A percentile compares a stretch with the other conserved stretches of the same genome.
Conservation (phyloP, 352 stramenopile genomes). For the Pythium vanterpoolii region DNA sequence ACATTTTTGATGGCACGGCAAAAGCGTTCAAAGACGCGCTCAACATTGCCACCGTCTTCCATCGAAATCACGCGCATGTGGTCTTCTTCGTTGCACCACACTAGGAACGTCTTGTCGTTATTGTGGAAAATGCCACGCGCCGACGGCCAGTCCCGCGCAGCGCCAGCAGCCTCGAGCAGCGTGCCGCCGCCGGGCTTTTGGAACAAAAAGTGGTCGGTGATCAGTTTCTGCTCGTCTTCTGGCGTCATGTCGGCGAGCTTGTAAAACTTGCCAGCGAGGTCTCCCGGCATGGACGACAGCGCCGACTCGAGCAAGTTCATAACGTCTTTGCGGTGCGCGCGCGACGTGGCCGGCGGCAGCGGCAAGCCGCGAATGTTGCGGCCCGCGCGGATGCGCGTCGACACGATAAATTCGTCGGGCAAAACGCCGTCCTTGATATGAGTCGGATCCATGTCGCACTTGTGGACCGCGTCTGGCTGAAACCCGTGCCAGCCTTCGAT, state of each 20-base stretch:
- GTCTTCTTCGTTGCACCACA: conserved; percentile 90
- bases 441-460: conserved; percentile 76
- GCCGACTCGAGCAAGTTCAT: conserved; percentile 84
- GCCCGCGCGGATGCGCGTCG: conserved; percentile 89
- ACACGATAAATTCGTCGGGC: conserved; percentile 84
- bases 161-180: conserved; percentile 77
- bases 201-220: conserved; percentile 91
- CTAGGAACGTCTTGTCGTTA: conserved; percentile 87
- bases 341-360: conserved; percentile 85
- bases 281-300: conserved; percentile 59
- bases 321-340: conserved; percentile 79
- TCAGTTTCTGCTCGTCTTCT: conserved; percentile 88
- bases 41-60: conserved; percentile 89
- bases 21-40: conserved; percentile 89
- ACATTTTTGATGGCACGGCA: conserved; percentile 75
- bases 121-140: conserved; percentile 92
- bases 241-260: conserved; percentile 89
- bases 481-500: conserved; percentile 88
- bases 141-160: conserved; percentile 90
- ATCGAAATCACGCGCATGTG: conserved; percentile 90
- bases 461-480: conserved; percentile 73
- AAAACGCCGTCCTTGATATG: conserved; percentile 73
- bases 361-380: conserved; percentile 88
- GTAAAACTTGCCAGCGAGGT: conserved; percentile 87
- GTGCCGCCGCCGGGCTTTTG: conserved; percentile 90